A percentile compares a stretch with the other conserved stretches of the same genome.
Evolutionary conservation across 768 basidiomycete species (phyloP).

Genomic region (Tephrocybe sp.): DNA sequence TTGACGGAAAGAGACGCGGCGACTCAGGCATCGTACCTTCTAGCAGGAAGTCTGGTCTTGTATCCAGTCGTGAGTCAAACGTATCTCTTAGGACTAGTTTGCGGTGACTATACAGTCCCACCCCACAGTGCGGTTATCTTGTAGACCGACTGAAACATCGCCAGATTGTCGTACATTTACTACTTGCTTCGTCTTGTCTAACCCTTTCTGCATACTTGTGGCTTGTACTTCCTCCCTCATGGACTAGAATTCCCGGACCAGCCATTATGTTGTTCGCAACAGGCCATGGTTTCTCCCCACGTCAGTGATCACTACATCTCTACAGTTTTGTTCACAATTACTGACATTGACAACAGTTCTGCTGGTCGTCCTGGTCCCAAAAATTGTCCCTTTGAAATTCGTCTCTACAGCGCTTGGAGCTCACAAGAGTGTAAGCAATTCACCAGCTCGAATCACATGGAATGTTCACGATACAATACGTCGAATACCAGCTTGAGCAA

Average conservation of each 20-base stretch:
- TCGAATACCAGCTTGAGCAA: conserved; percentile 78
- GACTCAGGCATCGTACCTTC: conserved; percentile 64
- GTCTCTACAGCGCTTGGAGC: conserved; percentile 76
- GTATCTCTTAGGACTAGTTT: background rate
- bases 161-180: conserved; percentile 56
- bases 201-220: conserved; percentile 64
- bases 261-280: conserved; percentile 58
- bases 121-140: conserved; percentile 56
- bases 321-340: too few species aligned
- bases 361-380: conserved; percentile 71
- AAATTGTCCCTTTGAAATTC: conserved; percentile 66
- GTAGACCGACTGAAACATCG: conserved; percentile 57
- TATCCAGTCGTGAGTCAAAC: conserved; percentile 61
- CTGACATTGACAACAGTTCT: too few species aligned
- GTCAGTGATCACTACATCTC: conserved; percentile 43
- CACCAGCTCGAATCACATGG: too few species aligned
- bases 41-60: conserved; percentile 64
- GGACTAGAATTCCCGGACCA: conserved; percentile 58
- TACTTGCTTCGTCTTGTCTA: conserved; percentile 54
- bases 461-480: too few species aligned
- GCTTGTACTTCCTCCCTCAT: conserved; percentile 57
- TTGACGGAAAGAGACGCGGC: conserved; percentile 61
- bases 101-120: background rate
- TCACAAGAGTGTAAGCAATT: conserved; percentile 66
- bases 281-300: conserved; percentile 73